phyloP scores from a whole-genome alignment of 352 stramenopile genomes.

The Bremia lactucae region DNA sequence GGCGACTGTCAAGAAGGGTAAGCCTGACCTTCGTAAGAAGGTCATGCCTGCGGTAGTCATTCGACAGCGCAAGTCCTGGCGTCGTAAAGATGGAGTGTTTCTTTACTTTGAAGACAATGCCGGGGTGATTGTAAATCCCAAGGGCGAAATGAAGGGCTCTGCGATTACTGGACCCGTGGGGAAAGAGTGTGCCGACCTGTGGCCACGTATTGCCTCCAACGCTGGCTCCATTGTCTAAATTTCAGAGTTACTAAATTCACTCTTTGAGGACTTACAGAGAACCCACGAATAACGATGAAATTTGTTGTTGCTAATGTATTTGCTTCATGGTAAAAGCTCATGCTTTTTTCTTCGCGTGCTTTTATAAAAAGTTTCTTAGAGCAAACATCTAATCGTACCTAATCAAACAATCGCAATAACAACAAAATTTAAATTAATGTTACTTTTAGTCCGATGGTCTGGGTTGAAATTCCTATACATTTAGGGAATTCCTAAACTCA shows the following conservation, averaged over 20 bases:
- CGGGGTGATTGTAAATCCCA: slow-evolving; percentile 99
- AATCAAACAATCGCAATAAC: no score
- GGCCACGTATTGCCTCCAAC: slow-evolving; percentile 99
- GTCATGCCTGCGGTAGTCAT: slow-evolving; percentile 99
- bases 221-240: slow-evolving; percentile 99
- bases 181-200: slow-evolving; percentile 99
- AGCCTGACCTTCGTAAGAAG: slow-evolving; percentile 99
- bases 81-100: slow-evolving; percentile 98
- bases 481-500: no score
- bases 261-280: slow-evolving; percentile 3
- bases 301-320: slow-evolving; percentile 20
- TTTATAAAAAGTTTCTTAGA: slow-evolving; percentile 78
- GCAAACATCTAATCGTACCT: no score
- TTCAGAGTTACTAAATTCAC: neutral
- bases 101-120: slow-evolving; percentile 99
- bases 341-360: slow-evolving; percentile 53
- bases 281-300: slow-evolving; percentile 1
- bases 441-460: no score
- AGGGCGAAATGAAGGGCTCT: slow-evolving; percentile 99
- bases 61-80: slow-evolving; percentile 98
- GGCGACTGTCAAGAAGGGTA: slow-evolving; percentile 99
- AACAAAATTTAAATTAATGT: no score
- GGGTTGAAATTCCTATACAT: no score
- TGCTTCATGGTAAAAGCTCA: neutral
- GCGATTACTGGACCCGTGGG: slow-evolving; percentile 98